A percentile compares a stretch with the other conserved stretches of the same genome.
Conservation (phyloP, 495 filamentous ascomycete genomes). For the Annulohypoxylon maeteangense region DNA sequence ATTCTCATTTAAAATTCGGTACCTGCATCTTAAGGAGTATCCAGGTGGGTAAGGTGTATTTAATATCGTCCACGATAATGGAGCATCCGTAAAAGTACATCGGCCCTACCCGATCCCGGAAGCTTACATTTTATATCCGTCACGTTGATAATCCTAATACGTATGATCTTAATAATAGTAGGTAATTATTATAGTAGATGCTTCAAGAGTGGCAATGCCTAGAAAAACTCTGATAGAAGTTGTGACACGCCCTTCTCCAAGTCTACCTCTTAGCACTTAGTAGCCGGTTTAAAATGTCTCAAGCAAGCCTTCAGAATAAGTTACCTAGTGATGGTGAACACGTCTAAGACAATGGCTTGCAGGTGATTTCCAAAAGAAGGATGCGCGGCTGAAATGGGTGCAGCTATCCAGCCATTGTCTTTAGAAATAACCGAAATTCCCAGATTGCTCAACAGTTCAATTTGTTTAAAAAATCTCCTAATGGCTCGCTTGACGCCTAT, state of each 20-base stretch:
- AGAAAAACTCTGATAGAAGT: neutral
- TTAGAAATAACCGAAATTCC: conserved; percentile 26
- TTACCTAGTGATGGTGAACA: neutral
- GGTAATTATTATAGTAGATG: neutral
- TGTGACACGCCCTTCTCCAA: neutral
- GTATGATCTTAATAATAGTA: neutral
- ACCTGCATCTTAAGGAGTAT: conserved; percentile 33
- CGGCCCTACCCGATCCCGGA: conserved; percentile 29
- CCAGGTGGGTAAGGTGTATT: conserved; percentile 30
- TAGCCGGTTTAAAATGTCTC: neutral
- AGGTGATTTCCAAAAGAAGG: neutral
- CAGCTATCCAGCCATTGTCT: conserved; percentile 4
- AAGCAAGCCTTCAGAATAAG: conserved; percentile 16
- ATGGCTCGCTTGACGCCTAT: conserved; percentile 31
- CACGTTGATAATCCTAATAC: neutral
- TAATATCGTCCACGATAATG: neutral
- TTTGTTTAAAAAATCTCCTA: conserved; percentile 21
- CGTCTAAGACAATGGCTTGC: conserved; percentile 6
- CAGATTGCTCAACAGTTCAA: conserved; percentile 2
- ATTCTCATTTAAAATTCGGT: conserved; percentile 25
- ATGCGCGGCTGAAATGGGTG: conserved; percentile 26
- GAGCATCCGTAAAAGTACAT: neutral
- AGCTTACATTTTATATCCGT: conserved; percentile 13
- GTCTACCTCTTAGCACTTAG: neutral
- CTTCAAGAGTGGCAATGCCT: neutral